These are phyloP conservation scores for Phytopythium chamaehyphon DNA, from an alignment of 352 stramenopile species.

Conservation along the genomic window DNA sequence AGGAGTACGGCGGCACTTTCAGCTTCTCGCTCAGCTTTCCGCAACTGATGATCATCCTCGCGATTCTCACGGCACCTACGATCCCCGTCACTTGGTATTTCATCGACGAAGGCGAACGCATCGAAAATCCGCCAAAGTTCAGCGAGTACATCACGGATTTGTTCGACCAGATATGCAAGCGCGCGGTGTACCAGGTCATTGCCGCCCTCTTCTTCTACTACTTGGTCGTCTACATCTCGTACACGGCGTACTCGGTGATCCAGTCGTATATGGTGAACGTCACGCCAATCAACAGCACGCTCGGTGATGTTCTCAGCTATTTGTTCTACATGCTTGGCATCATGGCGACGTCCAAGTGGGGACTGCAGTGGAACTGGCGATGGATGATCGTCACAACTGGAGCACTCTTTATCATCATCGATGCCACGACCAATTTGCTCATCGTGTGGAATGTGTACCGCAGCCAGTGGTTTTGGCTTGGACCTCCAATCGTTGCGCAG, in stretches of 20 bases:
- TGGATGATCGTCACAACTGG: constrained; percentile 25
- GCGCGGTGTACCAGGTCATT: constrained; percentile 44
- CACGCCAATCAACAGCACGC: constrained; percentile 22
- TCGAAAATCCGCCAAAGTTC: constrained; percentile 12
- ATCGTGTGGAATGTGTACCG: constrained; percentile 34
- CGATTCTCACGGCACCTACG: constrained; percentile 24
- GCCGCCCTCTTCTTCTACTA: constrained; percentile 34
- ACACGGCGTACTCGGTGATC: constrained; percentile 20
- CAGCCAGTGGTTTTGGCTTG: constrained; percentile 46
- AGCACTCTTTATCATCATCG: constrained; percentile 20
- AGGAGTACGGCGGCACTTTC: constrained; percentile 35
- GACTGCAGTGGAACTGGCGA: constrained; percentile 41
- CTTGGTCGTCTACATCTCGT: constrained; percentile 20
- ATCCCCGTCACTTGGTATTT: constrained; percentile 46
- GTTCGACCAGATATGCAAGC: constrained; percentile 32
- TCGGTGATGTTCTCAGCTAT: constrained; percentile 22
- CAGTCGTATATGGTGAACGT: constrained; percentile 26
- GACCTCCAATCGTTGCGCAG: constrained; percentile 25
- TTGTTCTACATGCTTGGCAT: constrained; percentile 27
- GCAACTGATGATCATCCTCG: constrained; percentile 27
- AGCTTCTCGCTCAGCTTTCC: constrained; percentile 32
- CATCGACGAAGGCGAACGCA: constrained; percentile 26
- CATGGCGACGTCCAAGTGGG: constrained; percentile 32
- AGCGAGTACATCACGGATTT: constrained; percentile 25
- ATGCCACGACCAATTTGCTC: constrained; percentile 24